A percentile compares a stretch with the other conserved stretches of the same genome.
phyloP scores from a whole-genome alignment of 73 alveolate genomes.

The Tetrahymena elliotti region DNA sequence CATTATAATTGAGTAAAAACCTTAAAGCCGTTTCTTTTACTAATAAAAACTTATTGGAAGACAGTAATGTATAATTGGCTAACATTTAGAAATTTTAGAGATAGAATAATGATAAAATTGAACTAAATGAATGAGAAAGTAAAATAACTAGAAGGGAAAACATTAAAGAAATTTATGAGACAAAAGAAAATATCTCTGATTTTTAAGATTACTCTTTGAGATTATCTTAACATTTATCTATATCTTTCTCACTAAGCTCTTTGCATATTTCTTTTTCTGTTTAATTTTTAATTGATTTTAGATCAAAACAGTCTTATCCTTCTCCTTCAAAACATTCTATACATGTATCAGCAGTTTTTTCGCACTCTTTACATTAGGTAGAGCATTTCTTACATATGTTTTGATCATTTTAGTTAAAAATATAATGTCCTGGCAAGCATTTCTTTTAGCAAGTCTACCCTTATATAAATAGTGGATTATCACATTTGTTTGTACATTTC shows the following conservation, averaged over 20 bases:
- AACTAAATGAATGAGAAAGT: neutral
- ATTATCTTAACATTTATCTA: neutral
- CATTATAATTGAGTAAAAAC: neutral
- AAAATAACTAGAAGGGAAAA: neutral
- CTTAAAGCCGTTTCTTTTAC: neutral
- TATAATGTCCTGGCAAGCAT: neutral
- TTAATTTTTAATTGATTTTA: neutral
- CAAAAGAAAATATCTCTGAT: neutral
- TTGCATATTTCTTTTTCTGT: neutral
- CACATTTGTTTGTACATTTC: neutral
- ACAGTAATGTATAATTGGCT: neutral
- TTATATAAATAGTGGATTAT: neutral
- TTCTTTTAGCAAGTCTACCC: neutral
- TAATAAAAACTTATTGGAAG: neutral
- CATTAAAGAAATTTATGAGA: neutral
- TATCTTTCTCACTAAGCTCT: neutral
- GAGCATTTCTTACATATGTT: neutral
- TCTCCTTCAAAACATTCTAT: neutral
- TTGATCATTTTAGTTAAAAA: neutral
- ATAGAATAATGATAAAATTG: neutral
- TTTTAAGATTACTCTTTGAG: neutral
- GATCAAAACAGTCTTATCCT: neutral
- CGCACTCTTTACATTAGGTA: neutral
- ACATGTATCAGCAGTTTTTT: neutral
- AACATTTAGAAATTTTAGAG: neutral